These are phyloP conservation scores for Xanthoceras sorbifolium DNA, from an alignment of 345 rosid genomes.

Conservation along the genomic window DNA sequence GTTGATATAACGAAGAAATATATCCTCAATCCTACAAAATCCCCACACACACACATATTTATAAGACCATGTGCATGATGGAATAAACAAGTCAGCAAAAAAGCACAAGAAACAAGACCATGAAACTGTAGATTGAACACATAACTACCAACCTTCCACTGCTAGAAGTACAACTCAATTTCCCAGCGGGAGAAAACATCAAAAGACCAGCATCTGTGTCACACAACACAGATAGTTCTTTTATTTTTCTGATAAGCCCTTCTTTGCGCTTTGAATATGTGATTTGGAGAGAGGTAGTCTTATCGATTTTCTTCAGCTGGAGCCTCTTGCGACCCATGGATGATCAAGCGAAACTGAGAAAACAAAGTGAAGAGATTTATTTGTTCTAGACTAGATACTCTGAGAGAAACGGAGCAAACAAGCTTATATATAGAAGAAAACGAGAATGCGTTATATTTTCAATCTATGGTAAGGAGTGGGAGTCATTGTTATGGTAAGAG, in stretches of 20 bases:
- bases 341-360: background rate
- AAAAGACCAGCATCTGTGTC: conserved; percentile 31
- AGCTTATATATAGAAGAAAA: background rate
- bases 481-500: background rate
- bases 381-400: background rate
- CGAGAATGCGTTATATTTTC: conserved; percentile 13
- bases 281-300: background rate
- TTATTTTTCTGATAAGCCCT: conserved; percentile 33
- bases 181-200: conserved; percentile 38
- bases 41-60: background rate
- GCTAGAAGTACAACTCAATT: conserved; percentile 26
- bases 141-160: conserved; percentile 31
- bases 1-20: conserved; percentile 30
- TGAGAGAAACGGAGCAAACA: background rate
- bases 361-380: background rate
- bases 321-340: conserved; percentile 25
- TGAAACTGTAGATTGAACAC: background rate
- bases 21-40: conserved; percentile 33
- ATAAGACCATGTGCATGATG: background rate
- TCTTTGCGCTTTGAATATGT: conserved; percentile 36
- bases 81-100: background rate
- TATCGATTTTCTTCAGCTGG: conserved; percentile 15
- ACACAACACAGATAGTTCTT: conserved; percentile 27
- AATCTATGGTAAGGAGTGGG: conserved; percentile 8
- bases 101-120: background rate